phyloP scores from a whole-genome alignment of 371 early-diverging fungal species.

The Lichtheimia ramosa region DNA sequence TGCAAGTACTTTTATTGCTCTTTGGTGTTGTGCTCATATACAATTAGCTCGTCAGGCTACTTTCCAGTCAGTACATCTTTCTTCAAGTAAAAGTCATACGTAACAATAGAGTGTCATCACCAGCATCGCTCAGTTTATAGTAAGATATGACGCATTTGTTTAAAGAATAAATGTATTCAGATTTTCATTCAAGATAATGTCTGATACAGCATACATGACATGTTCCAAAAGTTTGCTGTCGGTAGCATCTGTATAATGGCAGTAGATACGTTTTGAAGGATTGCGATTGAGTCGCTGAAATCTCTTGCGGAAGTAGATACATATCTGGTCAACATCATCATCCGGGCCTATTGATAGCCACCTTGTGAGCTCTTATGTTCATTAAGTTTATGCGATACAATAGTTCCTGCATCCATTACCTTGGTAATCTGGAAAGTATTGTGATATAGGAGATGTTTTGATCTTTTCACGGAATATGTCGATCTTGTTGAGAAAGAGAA shows the following conservation, averaged over 20 bases:
- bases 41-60: no score
- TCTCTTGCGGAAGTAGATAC: conserved; percentile 36
- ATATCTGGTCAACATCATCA: conserved; percentile 25
- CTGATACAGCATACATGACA: conserved; percentile 61
- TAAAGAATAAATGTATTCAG: conserved; percentile 39
- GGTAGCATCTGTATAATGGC: conserved; percentile 64
- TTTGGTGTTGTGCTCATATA: no score
- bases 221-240: conserved; percentile 57
- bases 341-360: conserved; percentile 18
- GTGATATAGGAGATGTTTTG: conserved; percentile 65
- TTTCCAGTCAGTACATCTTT: no score
- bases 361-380: no score
- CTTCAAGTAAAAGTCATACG: no score
- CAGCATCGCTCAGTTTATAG: no score
- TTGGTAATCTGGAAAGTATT: conserved; percentile 88
- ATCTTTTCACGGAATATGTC: conserved; percentile 92
- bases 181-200: conserved; percentile 57
- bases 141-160: background rate
- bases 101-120: no score
- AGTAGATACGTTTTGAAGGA: conserved; percentile 54
- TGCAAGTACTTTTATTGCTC: no score
- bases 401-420: conserved; percentile 36
- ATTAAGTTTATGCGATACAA: background rate
- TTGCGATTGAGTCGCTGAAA: conserved; percentile 42
- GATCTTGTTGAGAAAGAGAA: conserved; percentile 95